Conservation (phyloP, 2,329 filamentous ascomycete genomes). For the Ophidiomyces ophidiicola region DNA sequence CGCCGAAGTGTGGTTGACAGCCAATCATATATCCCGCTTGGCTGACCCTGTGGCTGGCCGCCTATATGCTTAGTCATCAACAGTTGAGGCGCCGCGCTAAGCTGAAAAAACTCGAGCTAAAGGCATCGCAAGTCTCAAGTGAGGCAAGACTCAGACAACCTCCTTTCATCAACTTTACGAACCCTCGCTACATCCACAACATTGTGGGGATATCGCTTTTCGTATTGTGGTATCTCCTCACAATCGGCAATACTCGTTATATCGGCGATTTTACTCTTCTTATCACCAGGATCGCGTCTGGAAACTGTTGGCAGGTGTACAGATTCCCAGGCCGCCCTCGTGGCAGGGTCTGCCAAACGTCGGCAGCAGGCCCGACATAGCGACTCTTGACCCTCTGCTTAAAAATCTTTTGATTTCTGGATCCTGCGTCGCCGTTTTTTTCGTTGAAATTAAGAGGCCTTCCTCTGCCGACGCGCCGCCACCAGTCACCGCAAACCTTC, state of each 20-base stretch:
- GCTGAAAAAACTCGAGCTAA: constrained; percentile 26
- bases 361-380: constrained; percentile 29
- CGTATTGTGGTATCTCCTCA: constrained; percentile 31
- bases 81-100: constrained; percentile 11
- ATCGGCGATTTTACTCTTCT: constrained; percentile 20
- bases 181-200: constrained; percentile 23
- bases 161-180: constrained; percentile 31
- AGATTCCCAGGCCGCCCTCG: constrained; percentile 35
- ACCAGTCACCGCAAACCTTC: too few relatives aligned
- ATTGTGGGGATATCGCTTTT: constrained; percentile 31
- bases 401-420: too few relatives aligned
- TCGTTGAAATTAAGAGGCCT: too few relatives aligned
- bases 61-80: constrained; percentile 9
- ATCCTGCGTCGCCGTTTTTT: too few relatives aligned
- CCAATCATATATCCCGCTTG: not conserved
- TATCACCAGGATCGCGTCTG: constrained; percentile 20
- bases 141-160: constrained; percentile 32
- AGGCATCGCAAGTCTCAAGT: constrained; percentile 29
- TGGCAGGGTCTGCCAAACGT: constrained; percentile 39
- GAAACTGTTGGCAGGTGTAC: constrained; percentile 23
- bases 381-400: constrained; percentile 22
- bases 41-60: not conserved
- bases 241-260: constrained; percentile 19
- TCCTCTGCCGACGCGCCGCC: too few relatives aligned
- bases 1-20: not conserved